Evolutionary conservation across 768 basidiomycete genomes (phyloP), one percentile per base, ranked within the genome.

Genomic region (Leucocoprinus birnbaumii): DNA sequence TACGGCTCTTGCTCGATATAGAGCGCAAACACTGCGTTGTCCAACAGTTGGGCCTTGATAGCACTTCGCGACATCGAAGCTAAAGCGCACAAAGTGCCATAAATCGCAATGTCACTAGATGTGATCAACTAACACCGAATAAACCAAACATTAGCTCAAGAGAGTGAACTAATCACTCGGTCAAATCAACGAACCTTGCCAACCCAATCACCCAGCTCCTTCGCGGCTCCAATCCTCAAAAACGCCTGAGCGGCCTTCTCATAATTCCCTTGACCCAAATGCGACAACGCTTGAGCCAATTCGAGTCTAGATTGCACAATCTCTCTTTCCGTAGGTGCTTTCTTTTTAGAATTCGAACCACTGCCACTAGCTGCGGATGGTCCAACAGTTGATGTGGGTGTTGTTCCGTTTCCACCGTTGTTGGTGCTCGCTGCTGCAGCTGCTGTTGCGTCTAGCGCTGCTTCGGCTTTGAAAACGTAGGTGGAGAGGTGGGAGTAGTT

Each of bases 381-480:
- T 21, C 53, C 66, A 26, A 62, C 53, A 25, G 51, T 38, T 3
- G 55, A 25, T 37, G 56, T 54, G 1, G 58, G 58, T 40, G 52
- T 57, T 48, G 62, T 65, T 21, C 61, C 26, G 14, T 57, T 37
- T 9, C 60, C 48, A 14, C 63, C 57, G 49, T 45, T 45, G 11
- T 18, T 22, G 16, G 69, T 37, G 18, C 13, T 26, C 13, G 69
- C 59, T 9, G 68, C 60, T 13, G 74, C n/a, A n/a, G n/a, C 65
- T 2, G 71, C 69, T 1, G 72, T 69, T 2, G 84, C 82, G 38
- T 96, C 94, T 22, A 97, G 76, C 0, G 92, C 89, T 0, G 91
- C 86, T 57, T 97, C 94, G n/a, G 94, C 93, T 70, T 97, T 97
- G 81, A 88, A 92, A 25, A 97, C 85, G 65, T 97, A 95, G n/a